Base-by-base conservation (phyloP, 2,329 filamentous ascomycete genomes). In the Ceratocystis variospora region DNA sequence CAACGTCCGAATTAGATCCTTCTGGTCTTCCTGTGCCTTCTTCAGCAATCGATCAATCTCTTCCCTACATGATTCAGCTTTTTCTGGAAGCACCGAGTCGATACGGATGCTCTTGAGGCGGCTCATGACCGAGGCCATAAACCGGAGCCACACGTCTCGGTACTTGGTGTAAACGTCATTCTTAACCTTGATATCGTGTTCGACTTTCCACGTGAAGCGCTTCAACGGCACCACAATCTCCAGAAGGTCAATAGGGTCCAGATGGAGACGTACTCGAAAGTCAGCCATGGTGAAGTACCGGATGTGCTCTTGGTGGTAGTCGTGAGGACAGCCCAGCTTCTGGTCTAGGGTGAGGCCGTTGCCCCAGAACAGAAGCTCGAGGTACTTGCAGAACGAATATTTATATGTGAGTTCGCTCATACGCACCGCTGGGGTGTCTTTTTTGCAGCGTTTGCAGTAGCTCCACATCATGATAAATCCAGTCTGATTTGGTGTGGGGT, bases 311-410 rank as follows among this genome's bases (percentile, higher is more conserved):
- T 87, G 86, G 74, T 96, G 91, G 67, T 96, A 86, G 73, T 99
- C 93, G 73, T 99, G 94, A 17, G 89, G 84, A 73, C 95, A 99
- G 64, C 75, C 78, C 46, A 89, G 79, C 33, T 86, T 84, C 59
- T 87, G 85, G 70, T 83, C 86, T 71, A 87, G 85, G 73, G 86
- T 88, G 62, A 97, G 78, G 46, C 90, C 88, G 53, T 85, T 88
- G 72, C 92, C 93, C 92, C 93, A 99, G 75, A 97, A 97, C 1
- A 92, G 91, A 19, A 99, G 79, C 75, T 99, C 94, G n/a, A 99
- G 80, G 72, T 97, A 99, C 75, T 99, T 99, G 10, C 90, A 94
- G 72, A 99, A 96, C 0, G 94, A 99, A 74, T 99, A 99, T 74
- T 95, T 96, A 89, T 91, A 99, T 0, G 92, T 95, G 71, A 86